Base-by-base conservation (phyloP, 2,329 filamentous ascomycete species). In the Amphichorda felina region DNA sequence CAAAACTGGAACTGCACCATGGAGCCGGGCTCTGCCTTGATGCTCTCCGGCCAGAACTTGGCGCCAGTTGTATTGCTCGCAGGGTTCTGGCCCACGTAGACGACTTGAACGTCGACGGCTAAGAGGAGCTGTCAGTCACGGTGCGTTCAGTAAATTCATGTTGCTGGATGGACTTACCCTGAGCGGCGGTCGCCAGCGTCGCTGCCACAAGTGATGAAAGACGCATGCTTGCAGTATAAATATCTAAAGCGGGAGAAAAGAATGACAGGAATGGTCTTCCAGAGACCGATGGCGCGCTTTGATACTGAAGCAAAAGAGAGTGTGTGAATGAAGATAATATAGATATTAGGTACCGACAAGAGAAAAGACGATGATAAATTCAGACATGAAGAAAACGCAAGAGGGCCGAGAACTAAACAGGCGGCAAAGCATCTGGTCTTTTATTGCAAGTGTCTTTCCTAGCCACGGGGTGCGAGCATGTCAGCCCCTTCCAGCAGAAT, bases 1-100 rank as follows among this genome's bases (percentile, higher is more conserved):
- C 65, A 62, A 62, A 80, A 81, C 55, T 79, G 73, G 64, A 80
- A 81, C 58, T 79, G 72, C 10, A 81, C 65, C 60, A 75, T 68
- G 46, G 70, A 65, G 43, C 83, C 82, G 3, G 64, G 58, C n/a
- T 59, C 53, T 22, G 77, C 82, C 42, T 63, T 65, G 52, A 89
- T 54, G 49, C 69, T 76, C 45, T 80, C 66, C 28, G 83, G 83
- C 42, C 61, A 73, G 65, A 76, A 88, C 41, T 61, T 68, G 38
- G 82, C 60, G 27, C 47, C 55, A 8, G 56, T 56, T 32, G 61
- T 62, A 45, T 68, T 63, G 50, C 71, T 72, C 42, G 64, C 58
- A 17, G 49, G 59, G 41, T 55, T 62, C 45, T 60, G 55, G 42
- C 72, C 71, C 38, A 87, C 82, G 42, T 72, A 70, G 37, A 86